These are phyloP conservation scores for Chrysoporthe puriensis DNA, from an alignment of 2,329 filamentous ascomycete genomes.

Conservation along the genomic window DNA sequence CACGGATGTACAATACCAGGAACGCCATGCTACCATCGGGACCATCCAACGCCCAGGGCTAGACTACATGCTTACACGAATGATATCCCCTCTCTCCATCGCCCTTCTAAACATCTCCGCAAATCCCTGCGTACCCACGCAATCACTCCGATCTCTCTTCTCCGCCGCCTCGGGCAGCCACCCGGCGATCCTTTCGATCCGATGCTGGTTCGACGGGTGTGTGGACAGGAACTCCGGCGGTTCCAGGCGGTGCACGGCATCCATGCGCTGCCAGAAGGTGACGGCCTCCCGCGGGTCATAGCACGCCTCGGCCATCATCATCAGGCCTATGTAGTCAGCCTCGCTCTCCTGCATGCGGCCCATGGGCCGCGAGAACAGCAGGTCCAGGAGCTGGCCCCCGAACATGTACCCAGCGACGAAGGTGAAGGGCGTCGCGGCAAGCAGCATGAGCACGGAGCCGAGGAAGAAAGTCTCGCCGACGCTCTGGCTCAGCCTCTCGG, in stretches of 20 bases:
- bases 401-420: conserved; percentile 46
- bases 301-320: conserved; percentile 83
- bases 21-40: not conserved
- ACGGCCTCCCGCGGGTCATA: conserved; percentile 72
- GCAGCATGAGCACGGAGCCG: conserved; percentile 54
- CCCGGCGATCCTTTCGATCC: conserved; percentile 66
- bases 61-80: conserved; percentile 21
- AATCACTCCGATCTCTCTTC: conserved; percentile 58
- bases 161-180: conserved; percentile 64
- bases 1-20: not conserved
- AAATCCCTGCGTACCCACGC: conserved; percentile 54
- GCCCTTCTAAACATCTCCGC: conserved; percentile 57
- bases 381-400: conserved; percentile 57
- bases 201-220: conserved; percentile 71
- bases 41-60: not conserved
- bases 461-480: conserved; percentile 57
- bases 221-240: conserved; percentile 75
- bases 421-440: conserved; percentile 47
- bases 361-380: conserved; percentile 70
- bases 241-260: conserved; percentile 47
- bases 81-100: conserved; percentile 41
- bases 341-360: conserved; percentile 74
- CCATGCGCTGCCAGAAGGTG: conserved; percentile 70
- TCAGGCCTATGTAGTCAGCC: conserved; percentile 78
- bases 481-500: conserved; percentile 62